phyloP scores from a whole-genome alignment of 768 basidiomycete genomes.

The Hygrocybe coccinea region DNA sequence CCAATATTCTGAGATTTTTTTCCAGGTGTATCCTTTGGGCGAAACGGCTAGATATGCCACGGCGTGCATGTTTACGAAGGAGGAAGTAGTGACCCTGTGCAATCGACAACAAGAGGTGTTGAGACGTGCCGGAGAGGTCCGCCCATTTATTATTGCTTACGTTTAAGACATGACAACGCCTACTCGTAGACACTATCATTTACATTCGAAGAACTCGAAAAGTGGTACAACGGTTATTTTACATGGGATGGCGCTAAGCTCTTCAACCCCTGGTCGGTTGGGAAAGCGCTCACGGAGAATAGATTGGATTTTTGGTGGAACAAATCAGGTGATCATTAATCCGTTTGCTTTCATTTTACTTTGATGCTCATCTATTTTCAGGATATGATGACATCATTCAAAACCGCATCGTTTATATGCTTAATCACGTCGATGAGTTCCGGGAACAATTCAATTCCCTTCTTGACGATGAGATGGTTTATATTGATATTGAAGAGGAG shows the following conservation, averaged over 20 bases:
- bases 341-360: neutral
- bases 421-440: neutral
- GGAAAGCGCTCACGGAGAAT: neutral
- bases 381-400: neutral
- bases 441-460: neutral
- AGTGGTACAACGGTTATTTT: neutral
- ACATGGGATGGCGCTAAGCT: neutral
- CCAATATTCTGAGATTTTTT: too few species aligned
- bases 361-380: neutral
- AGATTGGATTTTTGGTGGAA: neutral
- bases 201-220: neutral
- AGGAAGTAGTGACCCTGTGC: neutral
- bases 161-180: neutral
- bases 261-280: conserved; percentile 2
- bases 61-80: conserved; percentile 5
- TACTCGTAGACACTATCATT: neutral
- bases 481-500: neutral
- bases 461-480: neutral
- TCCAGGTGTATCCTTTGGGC: neutral
- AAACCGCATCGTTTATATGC: neutral
- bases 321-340: neutral
- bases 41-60: neutral
- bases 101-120: neutral
- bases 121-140: neutral
- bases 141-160: neutral